Evolutionary conservation across 148 eudicot genomes (phyloP), one percentile per base, ranked within the genome.

Genomic region (Hydrangea macrophylla): DNA sequence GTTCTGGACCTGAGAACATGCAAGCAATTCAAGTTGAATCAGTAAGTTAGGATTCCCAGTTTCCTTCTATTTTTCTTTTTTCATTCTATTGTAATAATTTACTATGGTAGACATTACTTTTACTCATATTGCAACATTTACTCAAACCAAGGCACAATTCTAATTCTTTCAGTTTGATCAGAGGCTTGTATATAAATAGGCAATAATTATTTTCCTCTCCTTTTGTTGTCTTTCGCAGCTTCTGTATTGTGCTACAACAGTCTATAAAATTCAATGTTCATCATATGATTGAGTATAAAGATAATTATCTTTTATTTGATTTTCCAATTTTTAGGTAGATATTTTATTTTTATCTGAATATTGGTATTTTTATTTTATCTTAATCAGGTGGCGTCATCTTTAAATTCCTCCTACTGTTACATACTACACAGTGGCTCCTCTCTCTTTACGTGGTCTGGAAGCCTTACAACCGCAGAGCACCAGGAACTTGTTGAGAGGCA

Each of bases 21-120:
- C 94, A 91, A 91, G 88, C 97, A 71, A 88, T 91, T 76, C 97
- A 91, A 91, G 97, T 91, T 57, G 97, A 88, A 70, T 80, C 79
- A 60, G 97, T 91, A 59, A 31, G 86, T 74, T 27, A 22, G 64
- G 27, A 31, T 72, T 40, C 55, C 33, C 17, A n/a, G 48, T 65
- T 74, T 55, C 66, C 27, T 27, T 7, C 20, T 33, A 7, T 62
- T 18, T 48, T 1, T 42, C 2, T 42, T 12, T 42, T 4, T 18
- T 42, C 22, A 3, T 3, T 48, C 53, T 48, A 15, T 2, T 18
- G 53, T 2, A 45, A 42, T 42, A 15, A 42, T 42, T 42, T 42
- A 42, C 13, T 35, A 1, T 42, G 50, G 5, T 12, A 42, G 13
- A 42, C 18, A 12, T 4, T 8, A 9, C 13, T 42, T 42, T 42